Percentiles rank a stretch among this genome's conserved stretches.
phyloP scores from a whole-genome alignment of 345 rosid species.

The Streptanthus diversifolius region DNA sequence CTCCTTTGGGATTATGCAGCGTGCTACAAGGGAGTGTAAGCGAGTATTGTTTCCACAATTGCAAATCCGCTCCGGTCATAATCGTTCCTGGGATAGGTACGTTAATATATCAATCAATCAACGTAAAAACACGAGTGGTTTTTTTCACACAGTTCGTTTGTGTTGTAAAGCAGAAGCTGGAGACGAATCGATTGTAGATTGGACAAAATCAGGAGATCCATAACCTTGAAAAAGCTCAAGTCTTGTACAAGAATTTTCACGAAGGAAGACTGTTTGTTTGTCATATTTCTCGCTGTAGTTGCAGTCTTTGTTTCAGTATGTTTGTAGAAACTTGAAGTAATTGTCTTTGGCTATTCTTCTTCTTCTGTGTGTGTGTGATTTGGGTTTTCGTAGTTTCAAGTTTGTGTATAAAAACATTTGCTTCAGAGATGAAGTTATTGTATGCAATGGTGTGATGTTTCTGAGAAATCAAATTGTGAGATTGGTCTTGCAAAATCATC shows the following conservation, averaged over 20 bases:
- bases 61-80: conserved; percentile 73
- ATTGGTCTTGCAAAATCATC: not conserved
- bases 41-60: conserved; percentile 77
- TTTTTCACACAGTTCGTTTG: not conserved
- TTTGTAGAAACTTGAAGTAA: not conserved
- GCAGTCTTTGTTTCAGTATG: not conserved
- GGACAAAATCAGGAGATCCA: conserved; percentile 26
- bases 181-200: conserved; percentile 37
- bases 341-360: not conserved
- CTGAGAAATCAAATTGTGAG: not conserved
- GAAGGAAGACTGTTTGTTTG: conserved; percentile 4
- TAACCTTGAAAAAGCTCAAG: conserved; percentile 3
- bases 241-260: not conserved
- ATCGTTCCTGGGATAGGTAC: conserved; percentile 84
- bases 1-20: conserved; percentile 36
- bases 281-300: not conserved
- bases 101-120: not conserved
- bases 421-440: conserved; percentile 1
- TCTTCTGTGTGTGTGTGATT: not conserved
- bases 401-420: conserved; percentile 5
- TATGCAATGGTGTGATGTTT: not conserved
- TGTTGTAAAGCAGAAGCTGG: conserved; percentile 35
- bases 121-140: not conserved
- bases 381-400: conserved; percentile 6
- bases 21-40: conserved; percentile 76